Conservation (phyloP, 768 basidiomycete species). For the Termitomyces sp. region DNA sequence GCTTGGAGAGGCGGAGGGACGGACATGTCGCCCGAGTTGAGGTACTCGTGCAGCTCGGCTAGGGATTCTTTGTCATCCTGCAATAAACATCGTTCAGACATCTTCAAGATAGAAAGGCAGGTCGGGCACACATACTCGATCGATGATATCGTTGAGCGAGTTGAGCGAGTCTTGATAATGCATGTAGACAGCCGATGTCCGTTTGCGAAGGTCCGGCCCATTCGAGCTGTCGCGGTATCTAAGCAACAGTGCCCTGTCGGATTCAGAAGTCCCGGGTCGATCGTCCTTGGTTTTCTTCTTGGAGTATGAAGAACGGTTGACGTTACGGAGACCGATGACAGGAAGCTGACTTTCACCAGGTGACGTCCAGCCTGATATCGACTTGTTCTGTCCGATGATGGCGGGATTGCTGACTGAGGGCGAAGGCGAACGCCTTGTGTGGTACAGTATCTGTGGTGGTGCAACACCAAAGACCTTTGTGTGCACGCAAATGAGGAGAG, state of each 20-base stretch:
- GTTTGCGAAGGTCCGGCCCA: slow-evolving; percentile 8
- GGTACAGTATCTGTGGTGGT: slow-evolving; percentile 77
- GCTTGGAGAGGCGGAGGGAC: slow-evolving; percentile 20
- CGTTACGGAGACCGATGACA: slow-evolving; percentile 31
- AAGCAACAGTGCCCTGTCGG: slow-evolving; percentile 46
- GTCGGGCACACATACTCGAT: slow-evolving; percentile 48
- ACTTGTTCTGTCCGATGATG: slow-evolving; percentile 8
- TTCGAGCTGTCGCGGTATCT: slow-evolving; percentile 16
- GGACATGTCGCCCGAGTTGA: slow-evolving; percentile 29
- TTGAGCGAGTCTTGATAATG: slow-evolving; percentile 80
- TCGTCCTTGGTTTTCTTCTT: slow-evolving; percentile 31
- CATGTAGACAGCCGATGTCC: slow-evolving; percentile 52
- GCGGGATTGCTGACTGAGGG: slow-evolving; percentile 21
- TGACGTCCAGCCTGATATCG: slow-evolving; percentile 15
- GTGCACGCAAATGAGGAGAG: neutral
- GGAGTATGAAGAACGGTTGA: slow-evolving; percentile 47
- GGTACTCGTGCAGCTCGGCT: slow-evolving; percentile 67
- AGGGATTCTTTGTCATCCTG: slow-evolving; percentile 77
- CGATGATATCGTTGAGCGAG: slow-evolving; percentile 76
- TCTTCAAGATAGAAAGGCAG: neutral
- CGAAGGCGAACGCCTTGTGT: slow-evolving; percentile 50
- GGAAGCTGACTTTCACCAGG: slow-evolving; percentile 16
- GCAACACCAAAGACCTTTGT: slow-evolving; percentile 76
- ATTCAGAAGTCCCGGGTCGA: slow-evolving; percentile 64
- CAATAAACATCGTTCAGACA: neutral